Base-by-base conservation (phyloP, 768 basidiomycete genomes). In the Auriscalpium orientale region DNA sequence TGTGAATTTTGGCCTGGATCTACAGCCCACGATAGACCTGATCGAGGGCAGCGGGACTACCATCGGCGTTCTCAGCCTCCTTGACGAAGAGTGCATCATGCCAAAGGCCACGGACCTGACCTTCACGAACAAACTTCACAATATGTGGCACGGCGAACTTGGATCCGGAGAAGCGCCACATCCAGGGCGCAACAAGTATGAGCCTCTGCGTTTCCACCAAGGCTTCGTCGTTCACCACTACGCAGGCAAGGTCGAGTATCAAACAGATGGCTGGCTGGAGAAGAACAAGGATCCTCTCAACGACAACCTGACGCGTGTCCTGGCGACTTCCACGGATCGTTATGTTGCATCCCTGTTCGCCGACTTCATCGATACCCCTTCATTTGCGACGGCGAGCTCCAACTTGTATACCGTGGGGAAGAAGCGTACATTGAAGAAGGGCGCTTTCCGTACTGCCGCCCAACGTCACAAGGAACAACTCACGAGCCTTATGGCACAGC, bases 71-170 rank as follows among this genome's bases (percentile, higher is more conserved):
- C 79, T 99, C 46, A 91, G 92, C 59, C 87, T 89, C 64, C 74
- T 99, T 37, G 97, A 99, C 68, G 97, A 98, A 67, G 95, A 98
- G 61, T 98, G 95, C 68, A 98, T 99, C 70, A 99, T 98, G 95
- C 97, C 95, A n/a, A 93, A 92, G 68, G 95, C 95, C 4, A 91
- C 89, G 12, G 95, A 99, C 69, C 72, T 83, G 45, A 98, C 95
- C 0, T 98, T 99, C 74, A 92, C 93, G 35, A 83, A 91, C 72
- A 98, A 98, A 70, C 80, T 98, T 2, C 80, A 92, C 63, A 76
- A 79, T 12, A 74, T 91, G 56, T 98, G 94, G 94, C 75, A 71
- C 28, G 71, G 70, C 9, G 78, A 82, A 47, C 67, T 67, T 9
- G 64, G 62, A 1, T 61, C 62, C 9, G 79, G 73, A 4, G 81